Percentiles rank a stretch among this genome's conserved stretches.
These are phyloP conservation scores for Phoenix dactylifera DNA, from an alignment of 176 grass and related monocot genomes.

Conservation along the genomic window DNA sequence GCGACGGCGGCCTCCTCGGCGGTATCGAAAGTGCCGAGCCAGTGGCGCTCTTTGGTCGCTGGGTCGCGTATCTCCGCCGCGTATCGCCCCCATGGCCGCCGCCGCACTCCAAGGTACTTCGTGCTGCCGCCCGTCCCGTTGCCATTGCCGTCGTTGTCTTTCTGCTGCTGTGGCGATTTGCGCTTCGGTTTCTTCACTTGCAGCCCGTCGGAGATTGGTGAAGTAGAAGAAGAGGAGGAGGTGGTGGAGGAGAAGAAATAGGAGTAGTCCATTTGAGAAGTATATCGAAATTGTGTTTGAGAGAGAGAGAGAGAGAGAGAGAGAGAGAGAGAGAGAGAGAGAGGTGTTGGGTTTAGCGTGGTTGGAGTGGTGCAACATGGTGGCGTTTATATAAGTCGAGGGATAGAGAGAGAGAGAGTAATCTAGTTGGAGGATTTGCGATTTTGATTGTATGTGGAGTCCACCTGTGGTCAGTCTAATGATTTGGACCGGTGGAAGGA, in stretches of 20 bases:
- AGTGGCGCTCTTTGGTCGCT: constrained; percentile 89
- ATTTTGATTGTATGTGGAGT: background rate
- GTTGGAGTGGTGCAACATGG: constrained; percentile 3
- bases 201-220: background rate
- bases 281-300: too few relatives aligned
- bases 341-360: background rate
- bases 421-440: too few relatives aligned
- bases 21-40: constrained; percentile 95
- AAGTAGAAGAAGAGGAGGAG: constrained; percentile 17
- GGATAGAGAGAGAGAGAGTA: background rate
- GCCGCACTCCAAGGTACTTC: constrained; percentile 67
- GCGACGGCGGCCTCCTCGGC: constrained; percentile 93
- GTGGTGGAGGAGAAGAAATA: constrained; percentile 62
- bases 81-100: constrained; percentile 88
- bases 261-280: constrained; percentile 55
- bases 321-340: background rate
- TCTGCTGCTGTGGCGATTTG: constrained; percentile 34
- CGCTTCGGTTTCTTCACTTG: constrained; percentile 58
- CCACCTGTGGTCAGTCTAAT: constrained; percentile 17
- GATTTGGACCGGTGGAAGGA: constrained; percentile 6
- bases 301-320: background rate
- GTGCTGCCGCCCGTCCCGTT: constrained; percentile 20
- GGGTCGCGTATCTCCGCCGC: constrained; percentile 98
- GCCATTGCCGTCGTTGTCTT: constrained; percentile 4
- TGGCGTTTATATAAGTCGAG: constrained; percentile 14